Base-by-base conservation (phyloP, 2,329 filamentous ascomycete species). In the Clonostachys byssicola region DNA sequence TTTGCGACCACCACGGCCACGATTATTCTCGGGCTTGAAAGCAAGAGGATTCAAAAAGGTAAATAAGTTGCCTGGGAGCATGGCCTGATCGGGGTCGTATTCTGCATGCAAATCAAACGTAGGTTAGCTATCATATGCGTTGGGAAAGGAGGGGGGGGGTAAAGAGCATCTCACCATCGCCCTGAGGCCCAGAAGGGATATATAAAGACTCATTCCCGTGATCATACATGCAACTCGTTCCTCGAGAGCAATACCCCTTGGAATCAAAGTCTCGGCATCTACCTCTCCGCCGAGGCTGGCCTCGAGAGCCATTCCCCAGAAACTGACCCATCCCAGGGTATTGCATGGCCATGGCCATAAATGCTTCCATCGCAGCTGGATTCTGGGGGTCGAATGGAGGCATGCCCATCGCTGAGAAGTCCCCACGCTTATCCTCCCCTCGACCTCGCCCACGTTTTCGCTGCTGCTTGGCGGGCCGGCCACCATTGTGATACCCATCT, bases 191-290 rank as follows among this genome's bases (percentile, higher is more conserved):
- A 6, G 41, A 12, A 6, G 42, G 47, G 5, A 30, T 30, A 30
- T 30, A 30, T 30, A 30, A 3, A 8, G 23, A 30, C 51, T 81
- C 74, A 44, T 75, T 72, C 9, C 79, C 81, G 59, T 92, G 88
- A 54, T 89, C 82, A 56, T 80, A 90, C 38, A 73, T 76, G 64
- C 88, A 92, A 18, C 74, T 77, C 55, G 73, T 80, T 4, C 86
- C 86, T 38, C 82, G 71, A 6, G 81, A 75, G 59, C 88, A 92
- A 56, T 79, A 89, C 0, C 88, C 88, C 54, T 88, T 88, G 2
- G 70, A 79, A 49, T 89, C 85, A 56, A 87, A 90, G 61, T 89
- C 84, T 48, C 78, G 74, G 58, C 88, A 92, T 49, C 80, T 73
- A 48, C 73, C 64, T 52, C 66, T 71, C 43, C 63, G 68, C 48